phyloP scores from a whole-genome alignment of 78 protist genomes.

The Salpingoeca rosetta region DNA sequence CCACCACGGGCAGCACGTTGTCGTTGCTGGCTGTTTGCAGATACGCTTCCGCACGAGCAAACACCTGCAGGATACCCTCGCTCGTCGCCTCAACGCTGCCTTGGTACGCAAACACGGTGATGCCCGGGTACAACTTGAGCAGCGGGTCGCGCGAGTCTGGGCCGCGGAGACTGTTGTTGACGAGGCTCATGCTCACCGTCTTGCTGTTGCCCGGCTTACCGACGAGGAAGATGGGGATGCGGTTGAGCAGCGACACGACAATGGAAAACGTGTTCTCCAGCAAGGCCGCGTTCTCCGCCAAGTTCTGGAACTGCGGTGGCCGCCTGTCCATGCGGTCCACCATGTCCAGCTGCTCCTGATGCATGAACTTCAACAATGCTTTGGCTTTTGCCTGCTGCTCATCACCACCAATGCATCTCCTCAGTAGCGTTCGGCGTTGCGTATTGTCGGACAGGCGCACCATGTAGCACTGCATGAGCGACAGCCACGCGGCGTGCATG shows the following conservation, averaged over 20 bases:
- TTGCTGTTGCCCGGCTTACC: conserved; percentile 52
- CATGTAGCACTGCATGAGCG: too few species aligned
- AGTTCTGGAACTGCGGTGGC: too few species aligned
- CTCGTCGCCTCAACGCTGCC: conserved; percentile 32
- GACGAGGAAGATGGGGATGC: conserved; percentile 45
- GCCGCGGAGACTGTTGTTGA: conserved; percentile 27
- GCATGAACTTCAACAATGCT: too few species aligned
- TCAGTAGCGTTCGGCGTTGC: too few species aligned
- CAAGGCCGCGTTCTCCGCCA: conserved; percentile 48
- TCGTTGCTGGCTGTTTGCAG: not conserved
- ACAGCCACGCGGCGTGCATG: too few species aligned
- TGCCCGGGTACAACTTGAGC: conserved; percentile 4
- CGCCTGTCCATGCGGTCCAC: too few species aligned
- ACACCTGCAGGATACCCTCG: conserved; percentile 30
- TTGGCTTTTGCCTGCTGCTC: too few species aligned
- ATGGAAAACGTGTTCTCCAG: conserved; percentile 54
- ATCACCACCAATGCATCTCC: too few species aligned
- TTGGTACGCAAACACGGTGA: conserved; percentile 42
- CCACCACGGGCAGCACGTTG: conserved; percentile 19
- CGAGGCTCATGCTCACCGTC: conserved; percentile 42
- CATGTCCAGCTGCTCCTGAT: not conserved
- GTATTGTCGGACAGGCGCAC: too few species aligned
- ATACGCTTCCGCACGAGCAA: not conserved
- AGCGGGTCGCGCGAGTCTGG: conserved; percentile 2
- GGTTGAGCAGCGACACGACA: conserved; percentile 29